Evolutionary conservation across 306 rosid species (phyloP).

Genomic region (Vigna angularis): DNA sequence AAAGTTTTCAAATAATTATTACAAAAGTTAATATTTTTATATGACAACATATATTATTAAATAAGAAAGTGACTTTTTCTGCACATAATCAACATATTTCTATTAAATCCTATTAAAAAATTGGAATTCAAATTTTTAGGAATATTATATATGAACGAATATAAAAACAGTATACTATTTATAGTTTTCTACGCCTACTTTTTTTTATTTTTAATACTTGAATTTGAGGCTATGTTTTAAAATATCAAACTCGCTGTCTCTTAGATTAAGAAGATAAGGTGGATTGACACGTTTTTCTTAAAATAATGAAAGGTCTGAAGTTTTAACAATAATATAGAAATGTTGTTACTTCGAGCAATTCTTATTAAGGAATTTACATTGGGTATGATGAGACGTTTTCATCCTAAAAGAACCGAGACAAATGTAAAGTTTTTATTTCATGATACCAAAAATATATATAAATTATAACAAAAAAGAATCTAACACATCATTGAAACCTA

Average conservation of each 20-base stretch:
- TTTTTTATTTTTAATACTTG: not conserved
- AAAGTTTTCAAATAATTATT: too few relatives aligned
- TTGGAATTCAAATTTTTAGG: too few relatives aligned
- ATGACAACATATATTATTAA: too few relatives aligned
- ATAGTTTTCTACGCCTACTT: not conserved
- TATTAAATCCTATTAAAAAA: too few relatives aligned
- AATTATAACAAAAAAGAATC: not conserved
- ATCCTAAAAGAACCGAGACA: not conserved
- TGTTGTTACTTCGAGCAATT: not conserved
- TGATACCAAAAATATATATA: not conserved
- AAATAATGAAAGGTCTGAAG: not conserved
- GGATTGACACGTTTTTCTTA: not conserved
- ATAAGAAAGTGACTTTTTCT: too few relatives aligned
- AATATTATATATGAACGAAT: too few relatives aligned
- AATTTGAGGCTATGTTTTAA: not conserved
- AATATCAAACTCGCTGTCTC: not conserved
- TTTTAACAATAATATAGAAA: not conserved
- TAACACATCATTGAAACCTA: not conserved
- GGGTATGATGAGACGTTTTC: not conserved
- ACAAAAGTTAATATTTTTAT: too few relatives aligned
- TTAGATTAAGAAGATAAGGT: not conserved
- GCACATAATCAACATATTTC: too few relatives aligned
- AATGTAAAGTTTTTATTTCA: not conserved
- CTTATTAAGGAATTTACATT: not conserved
- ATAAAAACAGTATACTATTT: not conserved